These are phyloP conservation scores for Coniferiporia sulphurascens DNA, from an alignment of 1,284 basidiomycete species.

Conservation along the genomic window DNA sequence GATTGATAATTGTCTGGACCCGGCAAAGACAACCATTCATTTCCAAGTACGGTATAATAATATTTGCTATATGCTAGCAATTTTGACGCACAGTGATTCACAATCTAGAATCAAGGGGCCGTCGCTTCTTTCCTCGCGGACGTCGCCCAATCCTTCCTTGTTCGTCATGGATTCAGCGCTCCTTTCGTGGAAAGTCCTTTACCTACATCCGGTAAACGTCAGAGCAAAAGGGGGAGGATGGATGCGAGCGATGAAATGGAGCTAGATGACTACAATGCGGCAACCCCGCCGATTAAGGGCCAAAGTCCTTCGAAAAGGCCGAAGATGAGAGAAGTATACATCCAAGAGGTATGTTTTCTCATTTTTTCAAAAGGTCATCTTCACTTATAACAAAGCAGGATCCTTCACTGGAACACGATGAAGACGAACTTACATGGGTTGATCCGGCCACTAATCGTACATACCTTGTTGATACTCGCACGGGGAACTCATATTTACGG, in stretches of 20 bases:
- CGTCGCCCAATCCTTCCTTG: conserved; percentile 61
- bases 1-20: conserved; percentile 76
- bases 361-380: too few relatives aligned
- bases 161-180: conserved; percentile 52
- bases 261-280: neutral
- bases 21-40: conserved; percentile 63
- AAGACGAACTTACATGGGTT: conserved; percentile 45
- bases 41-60: conserved; percentile 49
- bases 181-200: conserved; percentile 5
- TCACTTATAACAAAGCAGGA: neutral
- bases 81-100: neutral
- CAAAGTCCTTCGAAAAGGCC: neutral
- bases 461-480: conserved; percentile 64
- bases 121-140: conserved; percentile 54
- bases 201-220: conserved; percentile 24
- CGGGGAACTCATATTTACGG: conserved; percentile 45
- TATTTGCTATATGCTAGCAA: too few relatives aligned
- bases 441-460: conserved; percentile 63
- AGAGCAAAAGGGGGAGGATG: conserved; percentile 37
- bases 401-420: neutral
- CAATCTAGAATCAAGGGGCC: conserved; percentile 44
- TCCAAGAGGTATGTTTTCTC: neutral
- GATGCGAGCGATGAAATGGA: conserved; percentile 24
- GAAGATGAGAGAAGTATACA: neutral
- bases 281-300: neutral